A percentile compares a stretch with the other conserved stretches of the same genome.
Evolutionary conservation across 2,329 filamentous ascomycete genomes (phyloP).

Genomic region (Achaetomium macrosporum): DNA sequence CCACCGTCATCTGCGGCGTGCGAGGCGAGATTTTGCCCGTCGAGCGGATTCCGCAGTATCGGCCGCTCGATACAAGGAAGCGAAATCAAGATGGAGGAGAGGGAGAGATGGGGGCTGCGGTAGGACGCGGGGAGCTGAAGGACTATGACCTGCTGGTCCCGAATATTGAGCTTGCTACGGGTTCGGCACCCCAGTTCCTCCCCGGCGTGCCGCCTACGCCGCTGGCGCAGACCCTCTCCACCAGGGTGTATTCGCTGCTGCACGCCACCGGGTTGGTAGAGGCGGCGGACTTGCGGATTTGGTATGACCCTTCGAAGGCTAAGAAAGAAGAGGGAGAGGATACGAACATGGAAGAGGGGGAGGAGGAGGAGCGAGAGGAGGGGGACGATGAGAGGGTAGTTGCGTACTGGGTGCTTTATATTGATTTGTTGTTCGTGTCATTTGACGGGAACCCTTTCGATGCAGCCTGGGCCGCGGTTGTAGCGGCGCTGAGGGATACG

Average conservation of each 20-base stretch:
- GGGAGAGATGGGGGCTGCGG: not conserved
- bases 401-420: conserved; percentile 92
- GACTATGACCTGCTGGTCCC: conserved; percentile 76
- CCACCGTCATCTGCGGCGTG: conserved; percentile 89
- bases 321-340: conserved; percentile 31
- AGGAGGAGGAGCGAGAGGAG: conserved; percentile 24
- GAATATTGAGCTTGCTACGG: conserved; percentile 88
- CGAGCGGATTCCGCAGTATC: conserved; percentile 64
- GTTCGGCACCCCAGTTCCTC: conserved; percentile 77
- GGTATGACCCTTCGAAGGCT: conserved; percentile 46
- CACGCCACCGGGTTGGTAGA: conserved; percentile 64
- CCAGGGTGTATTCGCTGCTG: conserved; percentile 69
- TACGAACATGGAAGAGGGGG: conserved; percentile 24
- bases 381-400: conserved; percentile 49
- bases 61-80: conserved; percentile 31
- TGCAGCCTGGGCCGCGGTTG: conserved; percentile 76
- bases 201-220: conserved; percentile 76
- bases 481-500: conserved; percentile 75
- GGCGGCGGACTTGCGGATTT: conserved; percentile 66
- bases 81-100: not conserved
- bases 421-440: conserved; percentile 91
- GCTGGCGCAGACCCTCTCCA: conserved; percentile 78
- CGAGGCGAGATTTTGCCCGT: conserved; percentile 77
- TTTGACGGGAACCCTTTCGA: conserved; percentile 91
- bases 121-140: conserved; percentile 39